Evolutionary conservation across 1,139 yeast genomes (phyloP).

Genomic region (Sugiyamaella neomexicana): DNA sequence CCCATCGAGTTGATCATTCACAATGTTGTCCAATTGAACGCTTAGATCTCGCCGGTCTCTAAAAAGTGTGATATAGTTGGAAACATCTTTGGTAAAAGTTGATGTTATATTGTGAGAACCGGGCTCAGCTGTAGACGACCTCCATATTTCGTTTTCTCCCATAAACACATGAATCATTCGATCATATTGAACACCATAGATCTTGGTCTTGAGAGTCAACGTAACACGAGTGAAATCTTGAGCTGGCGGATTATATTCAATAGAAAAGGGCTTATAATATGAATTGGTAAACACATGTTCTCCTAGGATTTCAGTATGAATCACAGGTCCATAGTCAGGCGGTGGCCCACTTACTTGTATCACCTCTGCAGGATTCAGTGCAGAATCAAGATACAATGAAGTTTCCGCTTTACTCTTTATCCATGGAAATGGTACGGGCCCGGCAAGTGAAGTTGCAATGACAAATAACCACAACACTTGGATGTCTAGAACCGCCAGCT

Average conservation of each 20-base stretch:
- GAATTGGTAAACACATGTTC: conserved; percentile 56
- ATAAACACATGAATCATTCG: conserved; percentile 69
- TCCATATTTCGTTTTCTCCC: conserved; percentile 70
- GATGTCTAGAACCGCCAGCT: not conserved
- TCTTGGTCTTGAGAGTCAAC: conserved; percentile 57
- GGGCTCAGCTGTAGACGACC: conserved; percentile 85
- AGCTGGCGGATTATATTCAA: conserved; percentile 46
- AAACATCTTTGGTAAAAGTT: conserved; percentile 60
- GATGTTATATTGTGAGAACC: conserved; percentile 48
- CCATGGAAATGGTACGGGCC: conserved; percentile 2
- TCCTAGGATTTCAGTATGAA: conserved; percentile 38
- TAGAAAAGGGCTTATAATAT: conserved; percentile 57
- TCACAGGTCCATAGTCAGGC: conserved; percentile 11
- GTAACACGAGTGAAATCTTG: conserved; percentile 61
- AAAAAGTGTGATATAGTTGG: conserved; percentile 58
- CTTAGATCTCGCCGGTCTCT: conserved; percentile 33
- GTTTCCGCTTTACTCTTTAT: conserved; percentile 2
- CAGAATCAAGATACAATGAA: conserved; percentile 4
- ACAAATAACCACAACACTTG: conserved; percentile 5
- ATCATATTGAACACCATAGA: conserved; percentile 72
- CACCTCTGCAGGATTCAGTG: conserved; percentile 10
- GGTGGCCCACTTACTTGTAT: conserved; percentile 15
- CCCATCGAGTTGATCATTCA: conserved; percentile 60
- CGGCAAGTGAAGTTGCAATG: not conserved
- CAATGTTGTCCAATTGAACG: conserved; percentile 66